Evolutionary conservation across 2,329 filamentous ascomycete species (phyloP), one percentile per base, ranked within the genome.

Genomic region (Juglanconis sp.): DNA sequence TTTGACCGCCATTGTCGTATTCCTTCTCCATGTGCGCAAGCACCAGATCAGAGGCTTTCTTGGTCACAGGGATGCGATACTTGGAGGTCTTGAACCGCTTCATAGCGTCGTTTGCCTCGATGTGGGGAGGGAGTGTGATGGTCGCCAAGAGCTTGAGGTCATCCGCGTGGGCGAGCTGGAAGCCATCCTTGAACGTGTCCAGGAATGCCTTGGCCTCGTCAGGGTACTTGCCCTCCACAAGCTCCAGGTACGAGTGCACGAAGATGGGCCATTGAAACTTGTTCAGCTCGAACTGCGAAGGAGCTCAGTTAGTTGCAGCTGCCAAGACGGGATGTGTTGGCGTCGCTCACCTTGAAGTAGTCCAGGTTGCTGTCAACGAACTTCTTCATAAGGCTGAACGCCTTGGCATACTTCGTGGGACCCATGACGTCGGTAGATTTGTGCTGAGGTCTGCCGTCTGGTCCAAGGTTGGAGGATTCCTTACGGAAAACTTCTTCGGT

Each of bases 321-420:
- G 5, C 15, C 30, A 44, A 17, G 24, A 49, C 9, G 5, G 31
- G 3, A 24, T 31, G 30, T 13, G 13, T 6, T 13, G 13, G 34
- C 5, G 13, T 4, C 24, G 62, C 76, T 68, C 73, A 89, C 90
- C 80, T 96, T 96, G 83, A 98, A 98, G 34, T 98, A 83, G 65
- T 98, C 94, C 31, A 99, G 81, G 61, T 91, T 93, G 67, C 94
- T 92, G 66, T 97, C 92, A 51, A 96, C 88, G 89, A 93, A 99
- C 65, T 86, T 84, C 65, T 84, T 87, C 47, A 96, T 78, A 47
- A 93, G 76, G 59, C 84, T 84, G 80, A 83, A 98, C 0, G 90
- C 89, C 65, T 85, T 87, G 46, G 84, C 78, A 69, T 94, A 97
- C 73, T 91, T 95, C 56, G 87, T 86, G 7, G 90, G 88, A 0